Conservation (phyloP, 768 basidiomycete species). For the Phlebiopsis flavidoalba region DNA sequence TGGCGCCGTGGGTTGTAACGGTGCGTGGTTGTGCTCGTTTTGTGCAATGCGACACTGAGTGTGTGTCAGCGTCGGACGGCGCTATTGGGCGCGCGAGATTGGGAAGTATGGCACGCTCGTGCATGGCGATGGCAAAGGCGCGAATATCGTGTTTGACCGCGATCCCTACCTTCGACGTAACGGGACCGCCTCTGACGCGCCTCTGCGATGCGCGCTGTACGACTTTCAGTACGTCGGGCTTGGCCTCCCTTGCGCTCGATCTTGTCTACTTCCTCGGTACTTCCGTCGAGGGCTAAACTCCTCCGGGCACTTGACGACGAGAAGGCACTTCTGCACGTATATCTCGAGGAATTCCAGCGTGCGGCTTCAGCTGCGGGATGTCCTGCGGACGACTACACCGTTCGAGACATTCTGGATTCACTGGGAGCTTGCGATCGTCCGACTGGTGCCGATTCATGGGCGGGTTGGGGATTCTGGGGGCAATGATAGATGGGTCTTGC, state of each 20-base stretch:
- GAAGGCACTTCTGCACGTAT: slow-evolving; percentile 5
- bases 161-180: slow-evolving; percentile 5
- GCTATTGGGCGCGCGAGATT: slow-evolving; percentile 7
- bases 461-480: slow-evolving; percentile 18
- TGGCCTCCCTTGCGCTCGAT: slow-evolving; percentile 11
- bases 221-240: slow-evolving; percentile 16
- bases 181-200: not conserved
- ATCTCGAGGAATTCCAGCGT: not conserved
- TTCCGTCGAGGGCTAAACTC: slow-evolving; percentile 6
- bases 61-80: slow-evolving; percentile 12
- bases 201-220: slow-evolving; percentile 12
- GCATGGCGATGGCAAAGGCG: slow-evolving; percentile 15
- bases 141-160: slow-evolving; percentile 14
- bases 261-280: slow-evolving; percentile 16
- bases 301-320: not conserved
- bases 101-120: slow-evolving; percentile 8
- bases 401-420: slow-evolving; percentile 10
- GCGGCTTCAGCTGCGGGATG: not conserved
- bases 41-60: not conserved
- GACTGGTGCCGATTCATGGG: slow-evolving; percentile 18
- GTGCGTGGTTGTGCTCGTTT: not conserved
- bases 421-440: slow-evolving; percentile 15
- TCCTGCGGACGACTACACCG: not conserved
- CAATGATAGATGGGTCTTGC: slow-evolving; percentile 11
- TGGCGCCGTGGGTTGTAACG: slow-evolving; percentile 16